A percentile compares a stretch with the other conserved stretches of the same genome.
phyloP scores from a whole-genome alignment of 306 rosid genomes.

The Cyclanthera cordifolia region DNA sequence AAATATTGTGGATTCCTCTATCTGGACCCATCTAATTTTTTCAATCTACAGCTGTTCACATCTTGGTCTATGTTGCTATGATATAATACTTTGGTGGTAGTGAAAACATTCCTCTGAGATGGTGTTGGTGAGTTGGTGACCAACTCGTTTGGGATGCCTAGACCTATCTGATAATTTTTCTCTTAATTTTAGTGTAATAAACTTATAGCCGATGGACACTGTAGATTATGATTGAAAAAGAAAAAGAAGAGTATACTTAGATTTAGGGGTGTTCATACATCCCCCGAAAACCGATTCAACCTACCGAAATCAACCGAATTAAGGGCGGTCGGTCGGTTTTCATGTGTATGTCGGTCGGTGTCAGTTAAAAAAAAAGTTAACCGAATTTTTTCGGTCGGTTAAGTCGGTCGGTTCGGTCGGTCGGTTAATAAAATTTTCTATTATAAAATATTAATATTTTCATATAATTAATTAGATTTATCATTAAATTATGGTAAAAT shows the following conservation, averaged over 20 bases:
- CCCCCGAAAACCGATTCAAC: too few species aligned
- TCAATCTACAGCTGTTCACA: background rate
- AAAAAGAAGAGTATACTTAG: background rate
- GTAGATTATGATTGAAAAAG: background rate
- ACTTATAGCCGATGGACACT: background rate
- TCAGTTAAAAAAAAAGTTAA: too few species aligned
- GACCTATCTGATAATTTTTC: background rate
- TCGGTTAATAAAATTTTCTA: too few species aligned
- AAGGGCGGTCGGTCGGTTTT: too few species aligned
- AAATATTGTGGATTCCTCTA: slow-evolving; percentile 13
- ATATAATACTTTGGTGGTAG: background rate
- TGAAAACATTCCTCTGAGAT: background rate
- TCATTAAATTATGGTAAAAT: too few species aligned
- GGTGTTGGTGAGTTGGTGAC: background rate
- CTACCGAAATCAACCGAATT: too few species aligned
- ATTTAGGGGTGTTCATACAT: too few species aligned
- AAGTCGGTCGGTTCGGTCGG: too few species aligned
- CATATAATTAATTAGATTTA: too few species aligned
- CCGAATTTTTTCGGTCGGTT: too few species aligned
- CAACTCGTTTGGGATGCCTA: background rate
- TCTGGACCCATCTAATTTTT: background rate
- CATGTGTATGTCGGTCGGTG: too few species aligned
- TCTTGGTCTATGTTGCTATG: background rate
- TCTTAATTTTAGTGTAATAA: background rate
- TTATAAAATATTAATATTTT: too few species aligned